Base-by-base conservation (phyloP, 2,329 filamentous ascomycete genomes). In the Aspergillus glaucus region DNA sequence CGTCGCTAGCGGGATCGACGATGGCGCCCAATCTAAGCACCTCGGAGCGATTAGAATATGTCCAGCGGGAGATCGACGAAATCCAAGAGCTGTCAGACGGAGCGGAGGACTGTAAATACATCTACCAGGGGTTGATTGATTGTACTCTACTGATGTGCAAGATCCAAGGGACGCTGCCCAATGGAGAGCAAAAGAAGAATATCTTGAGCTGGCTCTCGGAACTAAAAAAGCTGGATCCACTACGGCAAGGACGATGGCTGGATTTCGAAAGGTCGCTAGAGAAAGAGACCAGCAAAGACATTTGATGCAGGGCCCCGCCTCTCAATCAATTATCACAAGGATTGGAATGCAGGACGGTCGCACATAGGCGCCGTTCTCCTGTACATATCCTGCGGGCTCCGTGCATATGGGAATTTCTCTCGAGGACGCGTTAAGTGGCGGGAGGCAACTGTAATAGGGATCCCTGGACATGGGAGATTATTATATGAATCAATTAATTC, bases 101-200 rank as follows among this genome's bases (percentile, higher is more conserved):
- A 54, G 91, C 79, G 4, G 75, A 82, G 55, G 82, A 86, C 59
- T 85, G 82, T 66, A 94, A 95, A 69, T 93, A 89, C 81, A 87
- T 95, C 41, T 95, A 95, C 63, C 88, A 95, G 68, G 86, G 86
- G 4, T 74, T 97, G 45, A 77, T 97, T 21, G 82, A 88, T 53
- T 90, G 88, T 62, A 84, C 84, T 1, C 63, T 85, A 28, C 67
- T 86, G n/a, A 51, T 77, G 77, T 58, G 68, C 70, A 68, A 61
- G 66, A 50, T 75, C 65, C 70, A 77, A 49, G 74, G 79, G 66
- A 64, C 59, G 36, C 41, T 81, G 71, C 56, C 62, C 26, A 40
- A 44, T 24, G 74, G 79, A 54, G 65, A 66, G 32, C 37, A 21
- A 21, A 68, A 69, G 50, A 60, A 60, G 7, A 75, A 80, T 44